Evolutionary conservation across 805 yeast genomes (phyloP).

Genomic region (Ogataea glucozyma): DNA sequence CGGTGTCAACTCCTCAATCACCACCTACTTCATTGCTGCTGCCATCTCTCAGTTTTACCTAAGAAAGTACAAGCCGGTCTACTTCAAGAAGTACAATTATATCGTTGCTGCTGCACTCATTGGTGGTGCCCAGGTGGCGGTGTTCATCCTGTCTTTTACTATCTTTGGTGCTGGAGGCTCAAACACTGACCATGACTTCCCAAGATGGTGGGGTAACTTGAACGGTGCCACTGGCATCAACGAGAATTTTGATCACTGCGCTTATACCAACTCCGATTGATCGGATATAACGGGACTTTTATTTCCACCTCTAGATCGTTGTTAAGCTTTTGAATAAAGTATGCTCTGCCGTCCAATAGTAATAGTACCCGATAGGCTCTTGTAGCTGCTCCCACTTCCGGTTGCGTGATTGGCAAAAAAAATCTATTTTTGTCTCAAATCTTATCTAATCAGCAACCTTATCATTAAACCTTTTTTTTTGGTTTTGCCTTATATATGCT

Average conservation of each 20-base stretch:
- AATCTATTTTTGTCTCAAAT: neutral
- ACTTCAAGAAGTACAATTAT: conserved; percentile 48
- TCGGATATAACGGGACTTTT: too few relatives aligned
- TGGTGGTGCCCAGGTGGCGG: conserved; percentile 43
- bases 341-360: too few relatives aligned
- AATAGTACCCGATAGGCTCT: too few relatives aligned
- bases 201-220: conserved; percentile 37
- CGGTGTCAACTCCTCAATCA: conserved; percentile 37
- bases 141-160: conserved; percentile 35
- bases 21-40: conserved; percentile 32
- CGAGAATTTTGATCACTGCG: conserved; percentile 20
- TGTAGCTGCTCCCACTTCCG: too few relatives aligned
- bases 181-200: conserved; percentile 30
- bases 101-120: conserved; percentile 50
- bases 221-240: conserved; percentile 17
- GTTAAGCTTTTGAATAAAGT: too few relatives aligned
- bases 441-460: neutral
- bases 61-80: conserved; percentile 28
- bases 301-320: neutral
- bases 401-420: neutral
- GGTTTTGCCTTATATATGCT: too few relatives aligned
- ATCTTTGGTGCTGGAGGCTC: conserved; percentile 36
- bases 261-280: conserved; percentile 15
- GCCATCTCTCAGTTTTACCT: conserved; percentile 28
- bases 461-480: neutral